Evolutionary conservation across 2,329 filamentous ascomycete species (phyloP), one percentile per base, ranked within the genome.

Genomic region (Colletotrichum sp.): DNA sequence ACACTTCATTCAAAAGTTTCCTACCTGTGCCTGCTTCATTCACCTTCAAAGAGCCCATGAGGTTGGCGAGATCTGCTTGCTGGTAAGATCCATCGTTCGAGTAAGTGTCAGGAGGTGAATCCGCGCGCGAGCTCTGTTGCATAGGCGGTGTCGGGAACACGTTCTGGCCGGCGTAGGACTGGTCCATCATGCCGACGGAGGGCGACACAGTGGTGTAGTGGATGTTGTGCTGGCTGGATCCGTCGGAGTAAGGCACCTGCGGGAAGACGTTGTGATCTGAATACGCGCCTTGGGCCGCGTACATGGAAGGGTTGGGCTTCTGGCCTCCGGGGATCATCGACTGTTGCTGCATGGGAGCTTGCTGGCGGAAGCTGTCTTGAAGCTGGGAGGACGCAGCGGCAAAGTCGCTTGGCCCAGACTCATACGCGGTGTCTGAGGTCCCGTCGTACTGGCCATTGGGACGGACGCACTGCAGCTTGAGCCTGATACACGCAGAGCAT

Each of bases 401-500:
- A 77, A 86, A 89, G n/a, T 78, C 75, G 55, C 61, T 60, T 71
- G 66, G 39, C 18, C 30, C 43, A 22, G 74, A 55, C 77, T 93
- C 91, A 79, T 90, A 93, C 6, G 83, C 82, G 52, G 84, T 83
- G 25, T 34, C 32, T 9, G 82, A 80, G 18, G 85, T 89, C 68
- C 93, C 92, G 80, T 96, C 94, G 80, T 94, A 94, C 77, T 92
- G 92, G 74, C 96, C 93, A 72, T 95, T 96, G 6, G 96, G 97
- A 61, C 96, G 95, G 30, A 98, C 93, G 84, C 97, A 98, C 81
- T 97, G 95, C 75, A 98, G 91, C 87, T 98, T 98, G 77, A 98
- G 88, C 65, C 96, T 92, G 77, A 96, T 94, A 84, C 96, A 99
- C 43, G 97, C 95, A 55, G 96, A 97, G 85, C 96, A 98, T 32